Conservation (phyloP, 352 stramenopile species). For the Globisporangium abappressorium region DNA sequence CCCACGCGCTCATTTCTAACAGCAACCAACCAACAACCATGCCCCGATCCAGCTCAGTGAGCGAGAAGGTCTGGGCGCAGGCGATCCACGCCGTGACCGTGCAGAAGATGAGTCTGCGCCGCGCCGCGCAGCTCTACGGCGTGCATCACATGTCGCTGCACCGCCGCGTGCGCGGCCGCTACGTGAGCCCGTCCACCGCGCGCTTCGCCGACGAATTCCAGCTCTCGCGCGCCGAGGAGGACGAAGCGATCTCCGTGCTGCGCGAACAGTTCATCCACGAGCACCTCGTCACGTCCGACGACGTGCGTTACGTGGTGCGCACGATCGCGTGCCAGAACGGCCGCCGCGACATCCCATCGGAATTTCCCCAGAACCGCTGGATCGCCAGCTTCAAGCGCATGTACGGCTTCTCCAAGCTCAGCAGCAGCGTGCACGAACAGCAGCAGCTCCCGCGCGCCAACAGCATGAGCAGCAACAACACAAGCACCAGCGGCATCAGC, state of each 20-base stretch:
- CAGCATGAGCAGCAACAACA: conserved; percentile 13
- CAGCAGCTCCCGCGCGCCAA: conserved; percentile 7
- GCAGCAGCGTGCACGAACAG: background rate
- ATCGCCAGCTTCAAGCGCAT: conserved; percentile 53
- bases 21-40: conserved; percentile 3
- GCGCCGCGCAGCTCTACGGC: conserved; percentile 36
- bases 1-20: background rate
- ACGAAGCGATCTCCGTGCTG: conserved; percentile 44
- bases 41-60: conserved; percentile 23
- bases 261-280: conserved; percentile 54
- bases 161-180: conserved; percentile 19
- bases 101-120: conserved; percentile 44
- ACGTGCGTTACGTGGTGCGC: conserved; percentile 67
- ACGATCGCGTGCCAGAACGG: conserved; percentile 43
- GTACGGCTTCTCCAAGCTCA: conserved; percentile 33
- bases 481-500: background rate
- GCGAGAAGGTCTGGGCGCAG: conserved; percentile 37
- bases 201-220: conserved; percentile 19
- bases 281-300: conserved; percentile 30
- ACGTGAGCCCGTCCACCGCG: background rate
- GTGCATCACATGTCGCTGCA: conserved; percentile 50
- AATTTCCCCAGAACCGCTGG: conserved; percentile 49
- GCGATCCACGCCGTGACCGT: conserved; percentile 42
- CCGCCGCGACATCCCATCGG: conserved; percentile 32
- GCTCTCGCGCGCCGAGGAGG: conserved; percentile 49